Conservation (phyloP, 73 alveolate genomes). For the Paraurostyla sp. region DNA sequence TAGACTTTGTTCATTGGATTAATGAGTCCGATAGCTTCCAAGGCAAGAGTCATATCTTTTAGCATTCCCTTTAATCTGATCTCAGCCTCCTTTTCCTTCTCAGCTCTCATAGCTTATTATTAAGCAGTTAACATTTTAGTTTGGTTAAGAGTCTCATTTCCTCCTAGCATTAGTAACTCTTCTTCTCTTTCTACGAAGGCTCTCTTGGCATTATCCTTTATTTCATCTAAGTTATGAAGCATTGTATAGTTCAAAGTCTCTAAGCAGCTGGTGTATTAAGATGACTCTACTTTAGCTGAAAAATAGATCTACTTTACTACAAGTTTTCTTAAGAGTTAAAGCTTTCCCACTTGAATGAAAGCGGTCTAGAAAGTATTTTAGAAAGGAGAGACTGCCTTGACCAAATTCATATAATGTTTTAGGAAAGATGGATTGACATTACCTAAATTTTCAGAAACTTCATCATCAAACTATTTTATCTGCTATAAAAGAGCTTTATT, state of each 20-base stretch:
- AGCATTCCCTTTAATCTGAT: constrained; percentile 52
- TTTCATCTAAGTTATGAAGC: constrained; percentile 57
- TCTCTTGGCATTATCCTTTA: constrained; percentile 58
- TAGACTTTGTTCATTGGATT: constrained; percentile 74
- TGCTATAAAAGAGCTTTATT: not conserved
- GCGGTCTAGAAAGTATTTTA: not conserved
- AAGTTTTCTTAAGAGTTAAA: constrained; percentile 61
- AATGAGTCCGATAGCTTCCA: constrained; percentile 66
- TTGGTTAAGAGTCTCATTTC: constrained; percentile 44
- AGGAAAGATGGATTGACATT: not conserved
- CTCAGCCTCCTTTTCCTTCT: constrained; percentile 68
- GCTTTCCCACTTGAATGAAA: constrained; percentile 58
- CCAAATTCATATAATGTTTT: not conserved
- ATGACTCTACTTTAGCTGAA: constrained; percentile 69
- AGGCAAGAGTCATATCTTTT: constrained; percentile 34
- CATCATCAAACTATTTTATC: constrained; percentile 14
- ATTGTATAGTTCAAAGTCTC: constrained; percentile 55
- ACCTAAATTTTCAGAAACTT: constrained; percentile 11
- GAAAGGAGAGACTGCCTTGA: not conserved
- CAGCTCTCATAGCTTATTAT: constrained; percentile 43
- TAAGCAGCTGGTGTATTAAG: constrained; percentile 65
- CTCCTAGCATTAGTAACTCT: not conserved
- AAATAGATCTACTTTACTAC: constrained; percentile 61
- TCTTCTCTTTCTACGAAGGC: constrained; percentile 56
- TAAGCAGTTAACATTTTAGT: constrained; percentile 31